Base-by-base conservation (phyloP, 208 protist species). In the Acanthamoeba culbertsoni region DNA sequence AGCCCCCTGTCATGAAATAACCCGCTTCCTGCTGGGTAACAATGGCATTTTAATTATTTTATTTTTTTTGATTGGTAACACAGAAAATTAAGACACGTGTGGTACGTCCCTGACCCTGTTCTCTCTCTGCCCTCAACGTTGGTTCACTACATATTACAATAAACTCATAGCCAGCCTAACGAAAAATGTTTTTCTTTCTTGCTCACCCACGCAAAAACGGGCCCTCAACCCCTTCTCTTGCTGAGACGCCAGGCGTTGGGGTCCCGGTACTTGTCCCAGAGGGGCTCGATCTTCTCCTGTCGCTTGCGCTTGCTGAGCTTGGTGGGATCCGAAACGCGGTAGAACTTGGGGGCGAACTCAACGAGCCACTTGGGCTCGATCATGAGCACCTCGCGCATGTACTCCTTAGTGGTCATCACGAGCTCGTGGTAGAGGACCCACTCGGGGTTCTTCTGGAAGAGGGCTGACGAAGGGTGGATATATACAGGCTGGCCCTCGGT, bases 311-410 rank as follows among this genome's bases (percentile, higher is more conserved):
- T 93, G 40, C 2, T 40, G 53, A 93, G 46, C 57, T 86, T 86
- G 63, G 65, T 73, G 18, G 53, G 46, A 43, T 93, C 68, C n/a
- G 68, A 55, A 37, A 86, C 43, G 28, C 96, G 95, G 93, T 96
- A 97, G 92, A 94, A 97, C 62, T 97, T 96, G n/a, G 96, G 96
- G 26, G 96, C 96, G 62, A 97, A 94, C 90, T 97, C 95, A 31
- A 90, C 82, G 1, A 97, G 51, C 96, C 96, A 97, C 12, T 53
- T 75, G 53, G 96, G 94, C 28, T 97, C 96, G 73, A 97, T 97
- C 43, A 48, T 18, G 20, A 55, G 88, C 7, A 97, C 43, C 31
- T 96, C 94, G 62, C 96, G 92, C 96, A 97, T 97, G 94, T 95
- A 97, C 73, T 94, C 88, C 63, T 91, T 95, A 28, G 59, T 86